These are phyloP conservation scores for Violaceomyces palustris DNA, from an alignment of 1,284 basidiomycete genomes.

Conservation along the genomic window DNA sequence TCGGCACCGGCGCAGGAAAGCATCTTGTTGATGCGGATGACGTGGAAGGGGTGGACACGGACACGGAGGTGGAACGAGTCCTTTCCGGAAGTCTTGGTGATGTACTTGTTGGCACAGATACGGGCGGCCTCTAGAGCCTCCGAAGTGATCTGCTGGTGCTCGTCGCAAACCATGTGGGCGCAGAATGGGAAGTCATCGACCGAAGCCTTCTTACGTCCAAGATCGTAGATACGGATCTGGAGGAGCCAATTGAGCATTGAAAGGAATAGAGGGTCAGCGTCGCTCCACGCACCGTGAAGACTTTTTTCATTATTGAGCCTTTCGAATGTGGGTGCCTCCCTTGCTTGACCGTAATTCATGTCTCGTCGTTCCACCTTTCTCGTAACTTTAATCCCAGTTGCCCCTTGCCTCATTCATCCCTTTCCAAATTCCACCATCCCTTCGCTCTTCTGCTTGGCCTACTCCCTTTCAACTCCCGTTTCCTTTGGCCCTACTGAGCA, in stretches of 20 bases:
- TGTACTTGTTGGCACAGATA: slow-evolving; percentile 99
- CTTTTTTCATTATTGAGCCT: too few relatives aligned
- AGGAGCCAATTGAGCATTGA: too few relatives aligned
- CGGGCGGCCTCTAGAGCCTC: slow-evolving; percentile 97
- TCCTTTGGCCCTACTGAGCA: too few relatives aligned
- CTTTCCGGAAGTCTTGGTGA: slow-evolving; percentile 96
- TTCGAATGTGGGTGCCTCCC: too few relatives aligned
- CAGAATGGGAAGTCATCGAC: slow-evolving; percentile 80
- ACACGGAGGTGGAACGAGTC: slow-evolving; percentile 98
- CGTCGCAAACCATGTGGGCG: slow-evolving; percentile 91
- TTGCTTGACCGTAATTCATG: too few relatives aligned
- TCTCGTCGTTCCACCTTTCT: too few relatives aligned
- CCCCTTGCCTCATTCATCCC: too few relatives aligned
- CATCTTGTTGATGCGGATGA: slow-evolving; percentile 99
- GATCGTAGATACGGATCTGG: slow-evolving; percentile 60
- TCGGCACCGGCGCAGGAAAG: slow-evolving; percentile 98
- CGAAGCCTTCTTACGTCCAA: slow-evolving; percentile 88
- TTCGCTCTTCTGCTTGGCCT: too few relatives aligned
- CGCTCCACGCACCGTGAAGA: too few relatives aligned
- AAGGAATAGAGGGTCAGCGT: not conserved
- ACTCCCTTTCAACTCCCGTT: too few relatives aligned
- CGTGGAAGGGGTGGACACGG: slow-evolving; percentile 96
- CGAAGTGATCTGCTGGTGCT: slow-evolving; percentile 93
- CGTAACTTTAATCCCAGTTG: too few relatives aligned
- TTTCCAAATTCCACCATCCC: too few relatives aligned